Percentiles rank a stretch among this genome's conserved stretches.
Evolutionary conservation across 257 asterid species (phyloP).

Genomic region (Rauvolfia tetraphylla): DNA sequence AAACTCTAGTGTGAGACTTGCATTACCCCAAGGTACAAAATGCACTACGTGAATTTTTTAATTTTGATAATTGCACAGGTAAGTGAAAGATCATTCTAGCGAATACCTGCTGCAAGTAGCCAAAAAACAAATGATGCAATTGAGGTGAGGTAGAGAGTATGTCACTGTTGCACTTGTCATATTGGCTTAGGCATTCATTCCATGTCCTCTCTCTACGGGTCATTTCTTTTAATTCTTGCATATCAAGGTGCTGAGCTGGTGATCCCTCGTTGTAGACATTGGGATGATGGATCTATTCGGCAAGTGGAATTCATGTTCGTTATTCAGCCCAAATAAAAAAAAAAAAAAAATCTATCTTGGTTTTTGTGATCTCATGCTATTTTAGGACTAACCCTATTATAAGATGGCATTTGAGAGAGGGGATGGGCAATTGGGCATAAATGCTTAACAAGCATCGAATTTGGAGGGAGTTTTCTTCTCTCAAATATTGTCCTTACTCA

Average conservation of each 20-base stretch:
- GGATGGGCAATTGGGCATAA: not conserved
- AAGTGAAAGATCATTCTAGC: not conserved
- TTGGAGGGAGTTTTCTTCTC: not conserved
- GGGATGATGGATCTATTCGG: not conserved
- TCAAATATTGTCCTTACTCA: not conserved
- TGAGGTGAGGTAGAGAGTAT: not conserved
- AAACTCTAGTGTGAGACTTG: too few relatives aligned
- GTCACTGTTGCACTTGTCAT: conserved; percentile 3
- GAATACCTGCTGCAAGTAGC: too few relatives aligned
- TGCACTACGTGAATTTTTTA: too few relatives aligned
- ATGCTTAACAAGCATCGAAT: not conserved
- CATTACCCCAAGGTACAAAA: too few relatives aligned
- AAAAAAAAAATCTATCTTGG: too few relatives aligned
- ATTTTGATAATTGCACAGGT: not conserved
- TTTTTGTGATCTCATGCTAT: not conserved
- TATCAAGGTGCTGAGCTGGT: not conserved
- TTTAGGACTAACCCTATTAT: not conserved
- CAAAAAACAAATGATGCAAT: not conserved
- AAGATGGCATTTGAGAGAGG: not conserved
- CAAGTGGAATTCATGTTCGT: not conserved
- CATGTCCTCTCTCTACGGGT: conserved; percentile 2
- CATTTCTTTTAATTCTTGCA: conserved; percentile 10
- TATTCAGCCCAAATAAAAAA: too few relatives aligned
- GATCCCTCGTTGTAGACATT: conserved; percentile 10
- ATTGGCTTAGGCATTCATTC: conserved; percentile 7